Evolutionary conservation across 1,284 basidiomycete species (phyloP), one percentile per base, ranked within the genome.

Genomic region (Anthracocystis setariae): DNA sequence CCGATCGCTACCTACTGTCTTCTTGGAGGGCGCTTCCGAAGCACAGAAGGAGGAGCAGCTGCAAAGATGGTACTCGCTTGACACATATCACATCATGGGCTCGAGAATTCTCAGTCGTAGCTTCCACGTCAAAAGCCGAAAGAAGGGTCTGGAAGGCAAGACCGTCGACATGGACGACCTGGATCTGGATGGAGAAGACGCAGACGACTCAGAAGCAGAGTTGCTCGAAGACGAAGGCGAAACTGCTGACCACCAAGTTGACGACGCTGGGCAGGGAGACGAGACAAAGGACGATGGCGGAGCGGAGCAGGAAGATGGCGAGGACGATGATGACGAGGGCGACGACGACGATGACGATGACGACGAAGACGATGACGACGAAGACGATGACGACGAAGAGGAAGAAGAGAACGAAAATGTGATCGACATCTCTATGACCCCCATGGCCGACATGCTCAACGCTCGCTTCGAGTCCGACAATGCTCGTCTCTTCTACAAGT

Each of bases 51-150:
- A 62, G 23, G 49, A 38, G 7, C 58, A 67, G 21, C 4, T 67
- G 21, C 33, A 46, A 0, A 79, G 80, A 8, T 85, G 87, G 80
- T 97, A 93, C 81, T 88, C 90, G 0, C 81, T 94, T 5, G 87
- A 90, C 45, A 85, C 87, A 18, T 98, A 92, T 80, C 96, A 98
- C 80, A 84, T 92, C 32, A 93, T 93, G 87, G 96, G 95, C 7
- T 94, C 91, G 61, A 88, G 92, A n/a, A 92, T 98, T 49, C 87
- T 98, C 8, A 96, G 93, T 12, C 88, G 95, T 43, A 92, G 91
- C 77, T 96, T 96, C 82, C 88, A 88, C 38, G 90, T 95, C 42
- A 78, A 79, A 47, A 73, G 65, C 33, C 35, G 59, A 23, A 63
- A 54, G 37, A 59, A 64, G 47, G 65, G 54, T 8, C 33, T 62